Percentiles rank a stretch among this genome's conserved stretches.
These are phyloP conservation scores for Areca catechu DNA, from an alignment of 176 grass and related monocot genomes.

Conservation along the genomic window DNA sequence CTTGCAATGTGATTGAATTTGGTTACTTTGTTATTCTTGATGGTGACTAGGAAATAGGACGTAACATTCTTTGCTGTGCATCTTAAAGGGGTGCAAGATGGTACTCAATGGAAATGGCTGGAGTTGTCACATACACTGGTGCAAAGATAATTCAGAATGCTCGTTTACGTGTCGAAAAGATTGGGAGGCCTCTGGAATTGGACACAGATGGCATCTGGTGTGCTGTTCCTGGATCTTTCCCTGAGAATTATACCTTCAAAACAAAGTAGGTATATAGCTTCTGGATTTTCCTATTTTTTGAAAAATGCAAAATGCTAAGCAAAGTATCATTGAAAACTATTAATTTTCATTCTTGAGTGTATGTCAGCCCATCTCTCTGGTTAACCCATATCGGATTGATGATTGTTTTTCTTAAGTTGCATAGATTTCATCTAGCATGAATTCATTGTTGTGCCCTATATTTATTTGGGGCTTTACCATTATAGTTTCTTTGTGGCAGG, in stretches of 20 bases:
- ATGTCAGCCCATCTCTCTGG: too few relatives aligned
- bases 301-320: too few relatives aligned
- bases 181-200: constrained; percentile 88
- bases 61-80: constrained; percentile 18
- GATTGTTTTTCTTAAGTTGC: too few relatives aligned
- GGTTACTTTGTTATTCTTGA: too few relatives aligned
- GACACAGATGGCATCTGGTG: constrained; percentile 99
- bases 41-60: not conserved
- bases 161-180: constrained; percentile 85
- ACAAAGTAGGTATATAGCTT: constrained; percentile 45
- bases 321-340: too few relatives aligned
- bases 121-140: constrained; percentile 97
- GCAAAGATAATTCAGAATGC: constrained; percentile 98
- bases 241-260: constrained; percentile 93
- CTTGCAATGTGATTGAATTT: too few relatives aligned
- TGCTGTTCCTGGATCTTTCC: constrained; percentile 90
- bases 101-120: constrained; percentile 99
- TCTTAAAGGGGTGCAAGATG: constrained; percentile 88
- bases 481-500: too few relatives aligned
- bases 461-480: too few relatives aligned
- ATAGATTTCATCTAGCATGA: too few relatives aligned
- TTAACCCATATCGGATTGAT: too few relatives aligned
- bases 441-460: too few relatives aligned
- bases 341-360: too few relatives aligned
- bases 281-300: constrained; percentile 12